Base-by-base conservation (phyloP, 345 rosid species). In the Hypericum androsaemum region DNA sequence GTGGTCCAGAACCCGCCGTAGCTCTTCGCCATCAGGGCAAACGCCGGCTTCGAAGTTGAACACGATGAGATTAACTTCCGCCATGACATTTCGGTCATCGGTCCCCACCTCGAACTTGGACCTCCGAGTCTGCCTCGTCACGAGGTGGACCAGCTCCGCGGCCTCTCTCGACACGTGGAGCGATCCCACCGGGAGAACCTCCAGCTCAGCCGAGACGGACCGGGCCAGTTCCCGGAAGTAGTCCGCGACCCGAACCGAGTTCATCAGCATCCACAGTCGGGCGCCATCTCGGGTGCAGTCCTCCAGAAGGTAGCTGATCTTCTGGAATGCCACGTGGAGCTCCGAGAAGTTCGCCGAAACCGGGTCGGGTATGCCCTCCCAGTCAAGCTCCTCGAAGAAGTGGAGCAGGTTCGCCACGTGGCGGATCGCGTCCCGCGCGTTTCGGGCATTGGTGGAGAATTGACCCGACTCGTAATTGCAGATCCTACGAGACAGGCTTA, bases 231-330 rank as follows among this genome's bases (percentile, higher is more conserved):
- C 67, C 58, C 78, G 66, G 56, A 81, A 74, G 58, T 77, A 82
- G 60, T 57, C 54, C 11, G 86, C 73, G 35, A 80, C 83, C 58
- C 50, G 68, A 13, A 68, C 84, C 35, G 83, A 74, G 42, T 78
- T 81, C 68, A 71, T 67, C 61, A 82, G 65, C 75, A 80, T 80
- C 66, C 77, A 83, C 5, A 70, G 16, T 37, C 82, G 70, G 42
- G 84, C 81, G 47, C 83, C 89, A 7, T 77, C 82, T 22, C 77
- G 57, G 8, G 71, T 66, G 67, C 86, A 83, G 59, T 86, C 95
- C 42, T 83, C 78, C 14, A 86, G 41, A 43, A 83, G 69, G 65
- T 46, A 75, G 12, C 43, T 69, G 14, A 89, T 51, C 70, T 77
- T 81, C 74, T 83, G 89, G 63, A 86, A 62, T 32, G 74, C 54